Evolutionary conservation across 1,284 basidiomycete species (phyloP), one percentile per base, ranked within the genome.

Genomic region (Pseudozyma thailandica): DNA sequence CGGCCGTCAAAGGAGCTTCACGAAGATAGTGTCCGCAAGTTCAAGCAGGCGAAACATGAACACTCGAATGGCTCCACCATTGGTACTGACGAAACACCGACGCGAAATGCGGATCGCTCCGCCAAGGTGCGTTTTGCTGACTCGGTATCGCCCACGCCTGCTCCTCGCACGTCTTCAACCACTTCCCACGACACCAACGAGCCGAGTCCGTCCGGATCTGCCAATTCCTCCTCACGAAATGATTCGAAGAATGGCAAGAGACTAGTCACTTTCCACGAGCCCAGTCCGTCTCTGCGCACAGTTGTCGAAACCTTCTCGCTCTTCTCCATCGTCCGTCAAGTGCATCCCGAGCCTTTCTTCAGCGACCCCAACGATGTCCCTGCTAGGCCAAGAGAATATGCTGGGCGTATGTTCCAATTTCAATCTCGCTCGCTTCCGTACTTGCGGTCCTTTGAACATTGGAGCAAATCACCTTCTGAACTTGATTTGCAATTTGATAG

Each of bases 371-470:
- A 77, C 2, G 95, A 98, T 79, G 87, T 90, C 0, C 91, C 92
- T 0, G 86, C 87, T 38, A 84, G 85, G 15, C 85, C 90, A 0
- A 87, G 89, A 74, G 91, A 93, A 81, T 94, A 91, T 78, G 93
- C 89, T 13, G 94, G 93, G 0, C 84, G 92, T 1, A 82, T 88
- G 25, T 95, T 91, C 81, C 85, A 87, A 41, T 84, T 95, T 18
- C 89, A 89, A 41, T 84, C 84, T 2, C 81, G 82, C 30, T 72
- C 78, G 0, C 50, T 82, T 9, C 59, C 58, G 4, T 80, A 64
- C 30, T 74, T 86, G 1, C 68, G 72, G 1, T 82, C 83, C 20
- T 81, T 86, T 20, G 62, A 80, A 35, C 63, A 69, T 25, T 73
- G 64, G 68, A 41, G 56, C 18, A 44, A 42, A 15, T 31, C 35